Evolutionary conservation across 2,329 filamentous ascomycete genomes (phyloP), one percentile per base, ranked within the genome.

Genomic region (Hypoxylon sp.): DNA sequence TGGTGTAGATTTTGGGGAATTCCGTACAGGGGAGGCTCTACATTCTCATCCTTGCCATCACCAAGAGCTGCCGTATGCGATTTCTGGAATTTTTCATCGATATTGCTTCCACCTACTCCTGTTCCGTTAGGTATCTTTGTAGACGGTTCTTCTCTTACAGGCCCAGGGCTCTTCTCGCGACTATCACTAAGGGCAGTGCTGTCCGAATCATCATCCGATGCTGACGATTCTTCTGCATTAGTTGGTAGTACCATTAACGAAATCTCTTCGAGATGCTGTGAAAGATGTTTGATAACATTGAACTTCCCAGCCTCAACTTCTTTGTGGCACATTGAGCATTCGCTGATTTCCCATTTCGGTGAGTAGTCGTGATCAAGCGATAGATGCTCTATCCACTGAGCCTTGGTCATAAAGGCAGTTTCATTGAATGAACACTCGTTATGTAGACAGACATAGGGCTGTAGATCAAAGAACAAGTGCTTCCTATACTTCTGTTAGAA

Each of bases 261-360:
- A 31, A 59, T 59, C 29, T 59, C 54, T 35, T 59, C 54, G 0
- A 59, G 26, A 35, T 59, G 54, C 26, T 42, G 29, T 6, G 39
- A 26, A 22, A 59, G 24, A n/a, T 59, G 54, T 17, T 22, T 48
- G 2, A 17, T 59, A 22, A 59, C 42, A n/a, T 33, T 24, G 4
- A 48, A 13, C 24, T 44, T 47, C n/a, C 54, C 54, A 8, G 17
- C 19, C 17, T 44, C 39, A 8, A 44, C 17, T 10, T 44, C 10
- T 10, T 44, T 10, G 17, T 44, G 39, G 39, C 39, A 44, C 11
- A 44, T 22, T 19, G 39, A 44, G 39, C 39, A 44, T 19, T 44
- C 39, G 3, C 9, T n/a, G 17, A 22, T 9, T 44, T 19, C 13
- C 39, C 39, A 44, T 44, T 44, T 22, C 17, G 39, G 39, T 9